Evolutionary conservation across 192 early-diverging fungal genomes (phyloP).

Genomic region (Rhizophagus clarus): DNA sequence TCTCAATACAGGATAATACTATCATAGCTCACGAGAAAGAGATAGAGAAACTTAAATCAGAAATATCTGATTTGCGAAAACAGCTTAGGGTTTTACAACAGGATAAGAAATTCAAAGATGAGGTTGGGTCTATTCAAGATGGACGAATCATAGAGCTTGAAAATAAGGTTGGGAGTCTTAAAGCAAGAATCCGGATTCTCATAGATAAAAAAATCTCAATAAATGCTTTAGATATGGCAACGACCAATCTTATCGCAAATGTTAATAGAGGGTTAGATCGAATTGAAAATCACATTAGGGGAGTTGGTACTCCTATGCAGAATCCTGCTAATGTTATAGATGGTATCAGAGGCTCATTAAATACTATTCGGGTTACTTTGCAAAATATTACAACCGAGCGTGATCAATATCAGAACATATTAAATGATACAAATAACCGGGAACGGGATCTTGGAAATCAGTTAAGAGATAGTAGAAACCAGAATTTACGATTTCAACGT

Average conservation of each 20-base stretch:
- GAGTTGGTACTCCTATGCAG: neutral
- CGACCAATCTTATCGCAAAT: neutral
- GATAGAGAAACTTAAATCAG: neutral
- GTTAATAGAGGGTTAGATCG: neutral
- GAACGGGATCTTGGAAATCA: neutral
- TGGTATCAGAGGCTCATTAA: conserved; percentile 2
- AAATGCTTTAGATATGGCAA: neutral
- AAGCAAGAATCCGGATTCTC: neutral
- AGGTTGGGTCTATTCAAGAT: neutral
- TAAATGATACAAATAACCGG: neutral
- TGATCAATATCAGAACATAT: neutral
- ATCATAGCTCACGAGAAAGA: neutral
- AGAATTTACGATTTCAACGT: too few relatives aligned
- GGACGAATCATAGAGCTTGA: too few relatives aligned
- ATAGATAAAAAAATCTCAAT: neutral
- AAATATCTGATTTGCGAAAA: neutral
- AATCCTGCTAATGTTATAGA: conserved; percentile 8
- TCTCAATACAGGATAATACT: conserved; percentile 7
- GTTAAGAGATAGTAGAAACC: neutral
- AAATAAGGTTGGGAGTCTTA: too few relatives aligned
- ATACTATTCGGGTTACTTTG: neutral
- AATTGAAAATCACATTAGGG: conserved; percentile 1
- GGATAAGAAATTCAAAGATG: neutral
- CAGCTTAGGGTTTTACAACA: neutral
- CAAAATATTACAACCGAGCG: neutral